Evolutionary conservation across 78 protist genomes (phyloP).

Genomic region (Capsaspora owczarzaki): DNA sequence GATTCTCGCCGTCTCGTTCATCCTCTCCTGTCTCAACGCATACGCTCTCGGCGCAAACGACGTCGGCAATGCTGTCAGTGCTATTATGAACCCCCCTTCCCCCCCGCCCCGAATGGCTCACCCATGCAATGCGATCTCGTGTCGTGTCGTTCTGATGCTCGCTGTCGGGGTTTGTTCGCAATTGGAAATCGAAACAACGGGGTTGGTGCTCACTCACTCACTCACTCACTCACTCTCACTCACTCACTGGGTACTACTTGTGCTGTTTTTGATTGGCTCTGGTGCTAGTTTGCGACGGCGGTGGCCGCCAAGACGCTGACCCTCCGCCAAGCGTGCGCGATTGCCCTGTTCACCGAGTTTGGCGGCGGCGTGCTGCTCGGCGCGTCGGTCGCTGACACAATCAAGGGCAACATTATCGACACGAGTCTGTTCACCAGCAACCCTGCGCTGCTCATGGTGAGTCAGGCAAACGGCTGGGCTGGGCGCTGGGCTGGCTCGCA

Average conservation of each 20-base stretch:
- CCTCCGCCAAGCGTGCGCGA: conserved; percentile 13
- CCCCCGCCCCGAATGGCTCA: too few species aligned
- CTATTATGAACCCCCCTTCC: too few species aligned
- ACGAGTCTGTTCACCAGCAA: neutral
- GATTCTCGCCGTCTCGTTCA: neutral
- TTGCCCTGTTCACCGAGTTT: conserved; percentile 23
- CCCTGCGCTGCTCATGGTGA: conserved; percentile 24
- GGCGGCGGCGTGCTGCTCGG: conserved; percentile 30
- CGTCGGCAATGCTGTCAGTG: neutral
- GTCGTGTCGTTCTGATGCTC: too few species aligned
- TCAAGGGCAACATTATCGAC: neutral
- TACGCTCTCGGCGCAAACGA: conserved; percentile 39
- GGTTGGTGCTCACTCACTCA: neutral
- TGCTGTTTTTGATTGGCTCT: conserved; percentile 17
- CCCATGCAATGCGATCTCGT: too few species aligned
- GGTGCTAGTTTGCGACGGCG: conserved; percentile 26
- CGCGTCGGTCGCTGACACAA: too few species aligned
- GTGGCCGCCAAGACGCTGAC: conserved; percentile 9
- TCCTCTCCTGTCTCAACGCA: conserved; percentile 9
- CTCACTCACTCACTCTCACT: neutral
- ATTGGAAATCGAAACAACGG: too few species aligned
- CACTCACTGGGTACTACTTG: neutral
- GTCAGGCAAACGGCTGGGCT: too few species aligned
- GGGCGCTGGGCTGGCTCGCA: too few species aligned
- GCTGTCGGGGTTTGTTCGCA: too few species aligned